Conservation (phyloP, 345 rosid species). For the Eutrema japonicum region DNA sequence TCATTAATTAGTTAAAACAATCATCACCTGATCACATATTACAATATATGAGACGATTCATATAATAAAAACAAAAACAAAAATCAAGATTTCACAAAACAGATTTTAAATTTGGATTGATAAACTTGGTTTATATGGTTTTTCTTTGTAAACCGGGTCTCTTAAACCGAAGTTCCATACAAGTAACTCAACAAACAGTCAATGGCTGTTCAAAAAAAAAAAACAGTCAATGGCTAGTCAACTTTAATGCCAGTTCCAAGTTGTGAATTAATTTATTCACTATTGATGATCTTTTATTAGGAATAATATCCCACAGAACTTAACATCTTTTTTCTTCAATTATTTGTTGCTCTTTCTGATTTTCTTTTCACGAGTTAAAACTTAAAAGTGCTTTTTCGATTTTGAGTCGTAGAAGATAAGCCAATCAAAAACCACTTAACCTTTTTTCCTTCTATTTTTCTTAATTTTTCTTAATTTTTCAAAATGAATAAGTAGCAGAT, state of each 20-base stretch:
- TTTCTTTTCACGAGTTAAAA: conserved; percentile 16
- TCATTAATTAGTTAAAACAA: not conserved
- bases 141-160: conserved; percentile 1
- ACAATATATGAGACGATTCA: no score
- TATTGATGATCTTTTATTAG: not conserved
- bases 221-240: not conserved
- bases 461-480: no score
- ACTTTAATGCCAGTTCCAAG: conserved; percentile 8
- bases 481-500: not conserved
- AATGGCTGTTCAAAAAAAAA: not conserved
- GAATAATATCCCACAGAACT: no score
- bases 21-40: no score
- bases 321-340: no score
- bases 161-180: conserved; percentile 1
- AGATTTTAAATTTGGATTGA: not conserved
- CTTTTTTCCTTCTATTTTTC: not conserved
- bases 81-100: not conserved
- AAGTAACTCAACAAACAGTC: not conserved
- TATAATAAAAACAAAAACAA: not conserved
- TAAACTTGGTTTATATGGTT: not conserved
- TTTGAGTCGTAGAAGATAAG: conserved; percentile 29
- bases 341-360: not conserved
- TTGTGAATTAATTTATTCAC: not conserved
- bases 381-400: not conserved
- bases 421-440: conserved; percentile 21